Evolutionary conservation across 2,329 filamentous ascomycete genomes (phyloP).

Genomic region (Mollisia scopiformis): DNA sequence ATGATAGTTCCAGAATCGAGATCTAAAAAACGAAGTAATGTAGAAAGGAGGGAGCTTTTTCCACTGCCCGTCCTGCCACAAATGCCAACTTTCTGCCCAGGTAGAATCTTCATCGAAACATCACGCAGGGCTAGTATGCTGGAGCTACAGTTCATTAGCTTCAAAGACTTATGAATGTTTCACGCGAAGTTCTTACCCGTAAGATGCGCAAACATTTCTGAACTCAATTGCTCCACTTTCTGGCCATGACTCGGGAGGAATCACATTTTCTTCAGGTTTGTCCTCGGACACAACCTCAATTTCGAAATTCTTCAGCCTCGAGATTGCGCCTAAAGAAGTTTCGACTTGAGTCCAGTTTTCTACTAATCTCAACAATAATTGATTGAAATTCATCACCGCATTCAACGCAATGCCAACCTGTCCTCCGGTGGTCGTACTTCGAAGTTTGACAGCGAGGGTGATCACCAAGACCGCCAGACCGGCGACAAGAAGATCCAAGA

Average conservation of each 20-base stretch:
- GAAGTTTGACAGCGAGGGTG: slow-evolving; percentile 19
- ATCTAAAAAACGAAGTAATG: slow-evolving; percentile 69
- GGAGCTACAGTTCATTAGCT: slow-evolving; percentile 4
- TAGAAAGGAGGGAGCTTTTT: slow-evolving; percentile 50
- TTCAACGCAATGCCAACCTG: slow-evolving; percentile 36
- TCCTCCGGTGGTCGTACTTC: slow-evolving; percentile 1
- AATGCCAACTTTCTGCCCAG: slow-evolving; percentile 52
- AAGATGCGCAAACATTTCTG: background rate
- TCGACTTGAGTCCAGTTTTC: slow-evolving; percentile 59
- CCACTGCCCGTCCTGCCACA: slow-evolving; percentile 47
- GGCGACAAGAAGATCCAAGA: slow-evolving; percentile 26
- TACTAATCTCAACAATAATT: slow-evolving; percentile 45
- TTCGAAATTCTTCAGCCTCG: slow-evolving; percentile 56
- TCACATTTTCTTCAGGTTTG: slow-evolving; percentile 6
- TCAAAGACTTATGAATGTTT: too few relatives aligned
- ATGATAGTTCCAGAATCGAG: slow-evolving; percentile 39
- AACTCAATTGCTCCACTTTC: slow-evolving; percentile 26
- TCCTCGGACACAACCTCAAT: slow-evolving; percentile 44
- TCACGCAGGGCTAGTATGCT: slow-evolving; percentile 13
- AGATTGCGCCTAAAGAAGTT: slow-evolving; percentile 59
- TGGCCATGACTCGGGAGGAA: slow-evolving; percentile 35
- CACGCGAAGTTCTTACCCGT: too few relatives aligned
- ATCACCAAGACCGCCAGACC: slow-evolving; percentile 39
- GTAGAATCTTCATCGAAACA: slow-evolving; percentile 19
- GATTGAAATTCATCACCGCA: slow-evolving; percentile 42